Conservation (phyloP, 2,329 filamentous ascomycete species). For the Bisporella sp. region DNA sequence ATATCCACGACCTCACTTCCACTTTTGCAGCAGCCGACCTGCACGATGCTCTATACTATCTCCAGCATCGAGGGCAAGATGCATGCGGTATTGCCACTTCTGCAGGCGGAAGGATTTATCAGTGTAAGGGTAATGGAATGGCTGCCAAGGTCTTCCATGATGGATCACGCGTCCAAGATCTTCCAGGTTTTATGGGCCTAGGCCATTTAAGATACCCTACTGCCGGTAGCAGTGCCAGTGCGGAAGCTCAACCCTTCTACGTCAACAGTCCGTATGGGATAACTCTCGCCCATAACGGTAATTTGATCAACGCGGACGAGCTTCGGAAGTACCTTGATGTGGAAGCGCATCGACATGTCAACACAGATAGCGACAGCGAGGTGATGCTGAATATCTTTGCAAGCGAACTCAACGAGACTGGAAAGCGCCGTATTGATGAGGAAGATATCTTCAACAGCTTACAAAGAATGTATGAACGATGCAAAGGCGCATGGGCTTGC, state of each 20-base stretch:
- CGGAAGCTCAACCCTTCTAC: constrained; percentile 89
- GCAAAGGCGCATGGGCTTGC: constrained; percentile 71
- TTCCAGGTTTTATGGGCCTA: constrained; percentile 82
- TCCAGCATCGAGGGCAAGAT: constrained; percentile 75
- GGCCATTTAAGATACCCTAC: constrained; percentile 87
- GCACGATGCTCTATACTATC: constrained; percentile 65
- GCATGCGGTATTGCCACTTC: constrained; percentile 76
- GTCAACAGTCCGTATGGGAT: constrained; percentile 83
- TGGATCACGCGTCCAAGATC: constrained; percentile 63
- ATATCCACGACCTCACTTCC: constrained; percentile 35
- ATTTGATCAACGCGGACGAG: constrained; percentile 71
- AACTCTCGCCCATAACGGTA: constrained; percentile 78
- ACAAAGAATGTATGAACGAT: constrained; percentile 63
- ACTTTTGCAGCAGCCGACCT: constrained; percentile 55
- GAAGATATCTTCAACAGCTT: constrained; percentile 71
- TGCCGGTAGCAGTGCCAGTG: constrained; percentile 73
- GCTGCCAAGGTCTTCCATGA: constrained; percentile 80
- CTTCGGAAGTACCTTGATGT: constrained; percentile 47
- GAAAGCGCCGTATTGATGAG: constrained; percentile 72
- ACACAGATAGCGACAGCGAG: constrained; percentile 85
- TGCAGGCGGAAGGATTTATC: constrained; percentile 72
- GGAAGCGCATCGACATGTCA: constrained; percentile 38
- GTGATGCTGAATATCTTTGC: constrained; percentile 86
- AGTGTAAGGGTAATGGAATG: constrained; percentile 88
- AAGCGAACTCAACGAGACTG: constrained; percentile 70